A percentile compares a stretch with the other conserved stretches of the same genome.
Conservation (phyloP, 106 monocot species). For the Acorus gramineus region DNA sequence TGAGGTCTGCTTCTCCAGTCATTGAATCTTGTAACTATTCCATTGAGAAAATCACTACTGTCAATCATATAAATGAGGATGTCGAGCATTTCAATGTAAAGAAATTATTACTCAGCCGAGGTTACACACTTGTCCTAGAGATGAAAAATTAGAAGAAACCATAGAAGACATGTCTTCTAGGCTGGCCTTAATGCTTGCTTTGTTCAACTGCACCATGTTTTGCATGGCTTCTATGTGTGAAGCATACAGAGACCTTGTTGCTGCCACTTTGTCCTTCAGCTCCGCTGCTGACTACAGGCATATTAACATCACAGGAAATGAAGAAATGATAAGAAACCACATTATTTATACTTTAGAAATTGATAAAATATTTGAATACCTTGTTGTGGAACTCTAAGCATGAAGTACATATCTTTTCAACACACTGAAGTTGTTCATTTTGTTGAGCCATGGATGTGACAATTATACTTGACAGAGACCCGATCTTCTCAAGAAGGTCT, state of each 20-base stretch:
- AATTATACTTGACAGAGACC: slow-evolving; percentile 41
- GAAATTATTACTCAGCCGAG: background rate
- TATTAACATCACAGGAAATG: background rate
- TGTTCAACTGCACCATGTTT: slow-evolving; percentile 79
- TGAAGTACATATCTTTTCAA: slow-evolving; percentile 62
- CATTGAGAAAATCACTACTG: background rate
- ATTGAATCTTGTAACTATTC: slow-evolving; percentile 58
- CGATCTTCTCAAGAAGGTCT: slow-evolving; percentile 48
- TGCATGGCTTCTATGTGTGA: slow-evolving; percentile 74
- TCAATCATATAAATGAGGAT: too few relatives aligned
- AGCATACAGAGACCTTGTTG: slow-evolving; percentile 38
- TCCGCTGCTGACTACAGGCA: slow-evolving; percentile 39
- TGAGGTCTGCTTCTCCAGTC: slow-evolving; percentile 39
- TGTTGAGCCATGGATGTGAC: slow-evolving; percentile 50
- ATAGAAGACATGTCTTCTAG: slow-evolving; percentile 67
- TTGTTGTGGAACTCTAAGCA: slow-evolving; percentile 79
- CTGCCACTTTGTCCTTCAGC: slow-evolving; percentile 43
- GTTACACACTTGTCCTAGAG: slow-evolving; percentile 52
- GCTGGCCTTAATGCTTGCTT: slow-evolving; percentile 42
- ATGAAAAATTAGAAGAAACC: slow-evolving; percentile 20
- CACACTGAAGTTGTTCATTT: slow-evolving; percentile 50
- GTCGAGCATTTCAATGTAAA: background rate
- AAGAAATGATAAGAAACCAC: too few relatives aligned
- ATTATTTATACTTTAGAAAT: too few relatives aligned
- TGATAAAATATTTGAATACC: slow-evolving; percentile 20